Percentiles rank a stretch among this genome's conserved stretches.
Evolutionary conservation across 2,329 filamentous ascomycete genomes (phyloP).

Genomic region (Ophiostoma ips): DNA sequence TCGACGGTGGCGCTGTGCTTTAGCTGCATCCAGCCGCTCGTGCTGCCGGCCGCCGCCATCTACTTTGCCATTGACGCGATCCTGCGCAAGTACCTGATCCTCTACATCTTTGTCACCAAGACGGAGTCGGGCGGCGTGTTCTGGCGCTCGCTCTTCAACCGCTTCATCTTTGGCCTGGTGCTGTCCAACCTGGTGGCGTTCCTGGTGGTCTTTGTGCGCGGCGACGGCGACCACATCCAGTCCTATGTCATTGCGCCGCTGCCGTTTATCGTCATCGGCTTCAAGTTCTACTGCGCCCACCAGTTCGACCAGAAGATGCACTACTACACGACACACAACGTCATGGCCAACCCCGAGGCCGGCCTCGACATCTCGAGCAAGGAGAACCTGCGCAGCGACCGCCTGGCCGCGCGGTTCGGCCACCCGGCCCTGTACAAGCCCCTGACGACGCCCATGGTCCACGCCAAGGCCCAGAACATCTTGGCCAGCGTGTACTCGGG

Average conservation of each 20-base stretch:
- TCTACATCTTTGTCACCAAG: conserved; percentile 95
- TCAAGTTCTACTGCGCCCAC: conserved; percentile 72
- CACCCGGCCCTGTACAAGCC: conserved; percentile 84
- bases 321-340: conserved; percentile 59
- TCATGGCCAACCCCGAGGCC: conserved; percentile 31
- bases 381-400: conserved; percentile 46
- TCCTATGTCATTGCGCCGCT: conserved; percentile 60
- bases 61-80: conserved; percentile 82
- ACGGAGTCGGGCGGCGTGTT: conserved; percentile 88
- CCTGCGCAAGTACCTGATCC: conserved; percentile 86
- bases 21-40: conserved; percentile 71
- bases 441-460: conserved; percentile 89
- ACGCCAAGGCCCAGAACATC: conserved; percentile 75
- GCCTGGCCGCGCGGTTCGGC: conserved; percentile 65
- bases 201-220: conserved; percentile 58
- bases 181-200: conserved; percentile 69
- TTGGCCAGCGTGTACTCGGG: conserved; percentile 78
- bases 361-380: conserved; percentile 33
- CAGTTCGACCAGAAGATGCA: conserved; percentile 67
- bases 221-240: conserved; percentile 43
- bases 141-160: conserved; percentile 86
- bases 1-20: conserved; percentile 79
- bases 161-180: conserved; percentile 70
- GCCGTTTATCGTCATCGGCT: conserved; percentile 61
- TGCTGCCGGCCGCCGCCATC: conserved; percentile 70